Conservation (phyloP, 2,329 filamentous ascomycete species). For the Seiridium cupressi region DNA sequence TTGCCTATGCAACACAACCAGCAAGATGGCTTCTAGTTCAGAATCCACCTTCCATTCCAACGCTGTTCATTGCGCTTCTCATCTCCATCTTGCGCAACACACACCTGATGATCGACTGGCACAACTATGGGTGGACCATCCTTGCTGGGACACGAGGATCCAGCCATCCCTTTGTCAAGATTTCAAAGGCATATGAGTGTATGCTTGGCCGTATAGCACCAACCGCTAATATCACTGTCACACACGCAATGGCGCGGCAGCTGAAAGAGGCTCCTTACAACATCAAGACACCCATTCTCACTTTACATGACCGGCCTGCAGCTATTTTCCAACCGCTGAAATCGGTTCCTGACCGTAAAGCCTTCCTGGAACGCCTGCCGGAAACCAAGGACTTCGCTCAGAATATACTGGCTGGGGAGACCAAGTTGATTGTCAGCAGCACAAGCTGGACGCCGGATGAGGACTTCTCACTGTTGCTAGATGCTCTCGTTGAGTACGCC, state of each 20-base stretch:
- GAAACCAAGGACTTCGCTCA: constrained; percentile 61
- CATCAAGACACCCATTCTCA: constrained; percentile 63
- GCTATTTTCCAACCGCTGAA: constrained; percentile 73
- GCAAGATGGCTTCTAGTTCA: constrained; percentile 86
- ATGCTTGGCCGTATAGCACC: constrained; percentile 66
- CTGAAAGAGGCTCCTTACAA: constrained; percentile 63
- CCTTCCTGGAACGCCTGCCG: constrained; percentile 64
- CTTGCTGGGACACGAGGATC: constrained; percentile 61
- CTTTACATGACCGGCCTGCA: constrained; percentile 85
- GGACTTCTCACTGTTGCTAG: constrained; percentile 85
- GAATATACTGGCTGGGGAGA: constrained; percentile 55
- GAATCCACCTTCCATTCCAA: constrained; percentile 95
- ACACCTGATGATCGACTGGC: constrained; percentile 90
- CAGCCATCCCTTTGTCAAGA: constrained; percentile 70
- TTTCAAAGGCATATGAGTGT: constrained; percentile 78
- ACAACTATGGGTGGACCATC: constrained; percentile 97
- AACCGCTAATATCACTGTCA: constrained; percentile 80
- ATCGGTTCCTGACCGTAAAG: constrained; percentile 40
- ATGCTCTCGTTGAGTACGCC: constrained; percentile 77
- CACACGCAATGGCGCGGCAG: constrained; percentile 79
- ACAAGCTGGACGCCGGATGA: constrained; percentile 98
- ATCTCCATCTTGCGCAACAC: constrained; percentile 77
- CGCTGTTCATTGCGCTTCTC: constrained; percentile 71
- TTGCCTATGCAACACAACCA: constrained; percentile 73
- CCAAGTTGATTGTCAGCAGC: constrained; percentile 79